A percentile compares a stretch with the other conserved stretches of the same genome.
These are phyloP conservation scores for Acanthochlamys bracteata DNA, from an alignment of 106 monocot species.

Conservation along the genomic window DNA sequence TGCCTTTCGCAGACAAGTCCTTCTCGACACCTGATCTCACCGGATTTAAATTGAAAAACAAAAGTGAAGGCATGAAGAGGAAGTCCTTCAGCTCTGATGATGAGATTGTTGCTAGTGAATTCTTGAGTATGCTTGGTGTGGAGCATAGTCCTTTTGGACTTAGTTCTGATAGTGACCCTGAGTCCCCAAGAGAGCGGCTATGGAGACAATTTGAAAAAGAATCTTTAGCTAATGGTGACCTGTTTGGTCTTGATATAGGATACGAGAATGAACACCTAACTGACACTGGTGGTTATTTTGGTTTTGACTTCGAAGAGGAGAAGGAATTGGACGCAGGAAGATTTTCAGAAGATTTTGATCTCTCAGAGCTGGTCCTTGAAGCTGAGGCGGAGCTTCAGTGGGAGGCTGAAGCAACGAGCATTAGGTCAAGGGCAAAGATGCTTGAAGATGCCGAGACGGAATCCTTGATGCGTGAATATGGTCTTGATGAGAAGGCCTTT, in stretches of 20 bases:
- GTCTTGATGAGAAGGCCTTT: slow-evolving; percentile 70
- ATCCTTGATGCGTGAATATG: slow-evolving; percentile 77
- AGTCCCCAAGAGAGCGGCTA: slow-evolving; percentile 67
- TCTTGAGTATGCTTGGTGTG: slow-evolving; percentile 78
- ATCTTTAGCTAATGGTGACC: slow-evolving; percentile 19
- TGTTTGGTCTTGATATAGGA: slow-evolving; percentile 32
- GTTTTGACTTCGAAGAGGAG: slow-evolving; percentile 17
- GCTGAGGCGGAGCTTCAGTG: slow-evolving; percentile 51
- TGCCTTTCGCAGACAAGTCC: slow-evolving; percentile 6
- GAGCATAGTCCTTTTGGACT: slow-evolving; percentile 57
- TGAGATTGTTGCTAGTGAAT: slow-evolving; percentile 71
- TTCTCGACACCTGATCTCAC: slow-evolving; percentile 10
- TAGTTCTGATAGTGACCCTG: slow-evolving; percentile 63
- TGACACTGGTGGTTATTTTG: slow-evolving; percentile 18
- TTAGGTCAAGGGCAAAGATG: slow-evolving; percentile 46
- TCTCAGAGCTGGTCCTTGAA: slow-evolving; percentile 44
- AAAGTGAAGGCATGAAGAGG: slow-evolving; percentile 20
- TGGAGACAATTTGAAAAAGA: slow-evolving; percentile 73
- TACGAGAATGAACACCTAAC: slow-evolving; percentile 8
- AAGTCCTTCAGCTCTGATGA: slow-evolving; percentile 64
- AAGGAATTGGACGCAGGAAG: slow-evolving; percentile 24
- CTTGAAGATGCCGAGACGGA: slow-evolving; percentile 89
- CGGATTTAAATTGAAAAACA: slow-evolving; percentile 20
- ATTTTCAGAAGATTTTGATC: slow-evolving; percentile 46
- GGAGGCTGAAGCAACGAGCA: slow-evolving; percentile 25